Conservation (phyloP, 441 rosid genomes). For the Erodium moschatum region DNA sequence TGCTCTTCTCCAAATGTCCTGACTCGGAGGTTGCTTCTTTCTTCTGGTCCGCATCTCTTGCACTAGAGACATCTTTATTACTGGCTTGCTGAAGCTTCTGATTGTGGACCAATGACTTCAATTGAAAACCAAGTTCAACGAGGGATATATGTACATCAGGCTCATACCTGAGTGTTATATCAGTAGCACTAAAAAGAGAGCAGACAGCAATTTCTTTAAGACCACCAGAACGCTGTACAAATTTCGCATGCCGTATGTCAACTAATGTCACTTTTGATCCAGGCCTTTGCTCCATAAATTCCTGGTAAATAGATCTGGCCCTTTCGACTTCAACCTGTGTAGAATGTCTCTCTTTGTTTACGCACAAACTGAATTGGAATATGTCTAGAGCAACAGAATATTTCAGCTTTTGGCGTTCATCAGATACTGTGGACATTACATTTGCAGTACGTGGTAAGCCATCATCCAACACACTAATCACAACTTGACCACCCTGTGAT, state of each 20-base stretch:
- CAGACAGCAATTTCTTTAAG: conserved; percentile 79
- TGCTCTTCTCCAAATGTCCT: conserved; percentile 47
- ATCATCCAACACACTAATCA: conserved; percentile 58
- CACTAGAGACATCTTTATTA: conserved; percentile 34
- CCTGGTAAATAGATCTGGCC: conserved; percentile 79
- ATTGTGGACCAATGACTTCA: conserved; percentile 52
- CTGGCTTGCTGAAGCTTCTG: conserved; percentile 50
- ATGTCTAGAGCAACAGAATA: conserved; percentile 76
- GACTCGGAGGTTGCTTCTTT: conserved; percentile 39
- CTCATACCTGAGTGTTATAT: conserved; percentile 81
- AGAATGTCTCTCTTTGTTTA: conserved; percentile 87
- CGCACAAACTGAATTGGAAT: conserved; percentile 53
- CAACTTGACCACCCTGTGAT: conserved; percentile 88
- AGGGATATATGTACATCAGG: conserved; percentile 86
- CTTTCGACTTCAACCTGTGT: conserved; percentile 89
- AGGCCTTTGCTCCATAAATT: conserved; percentile 46
- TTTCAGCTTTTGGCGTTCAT: conserved; percentile 53
- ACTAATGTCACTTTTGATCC: conserved; percentile 55
- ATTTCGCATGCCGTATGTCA: conserved; percentile 86
- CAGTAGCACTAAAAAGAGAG: conserved; percentile 93
- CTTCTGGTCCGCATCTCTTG: conserved; percentile 36
- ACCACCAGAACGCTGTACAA: conserved; percentile 84
- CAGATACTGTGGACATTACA: conserved; percentile 48
- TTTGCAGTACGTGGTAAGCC: conserved; percentile 76
- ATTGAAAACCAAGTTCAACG: conserved; percentile 61